Evolutionary conservation across 305 asterid species (phyloP).

Genomic region (Fraxinus platypoda): DNA sequence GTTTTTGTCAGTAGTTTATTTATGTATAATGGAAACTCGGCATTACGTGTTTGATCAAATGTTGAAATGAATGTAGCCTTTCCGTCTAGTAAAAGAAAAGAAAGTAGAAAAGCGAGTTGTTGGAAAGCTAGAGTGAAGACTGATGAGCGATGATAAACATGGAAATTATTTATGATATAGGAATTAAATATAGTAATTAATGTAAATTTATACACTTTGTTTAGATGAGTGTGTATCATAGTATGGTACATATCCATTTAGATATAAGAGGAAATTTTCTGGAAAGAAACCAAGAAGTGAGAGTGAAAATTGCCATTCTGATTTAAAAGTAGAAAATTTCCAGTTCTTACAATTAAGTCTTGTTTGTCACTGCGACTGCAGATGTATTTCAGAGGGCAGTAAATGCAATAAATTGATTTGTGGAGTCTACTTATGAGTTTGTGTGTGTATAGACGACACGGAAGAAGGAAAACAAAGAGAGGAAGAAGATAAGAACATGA

Average conservation of each 20-base stretch:
- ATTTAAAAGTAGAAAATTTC: background rate
- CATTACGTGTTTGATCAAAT: constrained; percentile 29
- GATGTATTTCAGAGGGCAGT: background rate
- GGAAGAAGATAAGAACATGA: background rate
- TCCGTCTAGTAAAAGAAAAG: background rate
- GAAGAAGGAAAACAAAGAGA: background rate
- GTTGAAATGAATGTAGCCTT: constrained; percentile 14
- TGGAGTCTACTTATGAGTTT: background rate
- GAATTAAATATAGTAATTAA: background rate
- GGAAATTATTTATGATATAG: background rate
- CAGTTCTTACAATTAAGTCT: background rate
- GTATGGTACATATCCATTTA: background rate
- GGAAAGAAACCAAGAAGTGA: background rate
- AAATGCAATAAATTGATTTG: background rate
- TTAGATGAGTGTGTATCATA: background rate
- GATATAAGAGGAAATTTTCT: background rate
- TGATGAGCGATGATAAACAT: background rate
- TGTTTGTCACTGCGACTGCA: background rate
- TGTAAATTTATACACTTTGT: background rate
- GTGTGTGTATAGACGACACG: background rate
- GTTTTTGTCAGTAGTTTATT: background rate
- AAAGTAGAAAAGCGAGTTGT: background rate
- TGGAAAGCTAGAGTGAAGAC: background rate
- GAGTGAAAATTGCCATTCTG: background rate
- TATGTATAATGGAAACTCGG: background rate